phyloP scores from a whole-genome alignment of 495 filamentous ascomycete species.

The Neurospora discreta region DNA sequence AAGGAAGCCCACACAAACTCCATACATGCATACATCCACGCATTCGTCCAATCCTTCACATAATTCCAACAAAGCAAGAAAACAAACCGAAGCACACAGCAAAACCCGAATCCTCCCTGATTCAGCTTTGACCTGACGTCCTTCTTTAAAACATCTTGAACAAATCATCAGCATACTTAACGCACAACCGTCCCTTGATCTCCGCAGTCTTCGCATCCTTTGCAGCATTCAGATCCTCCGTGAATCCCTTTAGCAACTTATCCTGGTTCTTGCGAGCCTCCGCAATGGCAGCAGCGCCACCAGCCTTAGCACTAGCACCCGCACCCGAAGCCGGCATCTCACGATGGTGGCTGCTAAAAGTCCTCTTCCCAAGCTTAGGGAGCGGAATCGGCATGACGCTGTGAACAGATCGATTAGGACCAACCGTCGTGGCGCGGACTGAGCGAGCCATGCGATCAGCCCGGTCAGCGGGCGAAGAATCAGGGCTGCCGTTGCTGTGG shows the following conservation, averaged over 20 bases:
- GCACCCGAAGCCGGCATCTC: not conserved
- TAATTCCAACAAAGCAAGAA: not conserved
- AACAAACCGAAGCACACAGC: not conserved
- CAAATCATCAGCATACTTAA: slow-evolving; percentile 17
- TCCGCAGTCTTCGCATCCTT: slow-evolving; percentile 4
- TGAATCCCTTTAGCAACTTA: slow-evolving; percentile 7
- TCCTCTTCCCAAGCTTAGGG: not conserved
- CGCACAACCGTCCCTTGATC: slow-evolving; percentile 7
- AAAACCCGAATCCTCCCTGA: not conserved
- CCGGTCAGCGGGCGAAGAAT: not conserved
- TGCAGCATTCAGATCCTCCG: slow-evolving; percentile 10
- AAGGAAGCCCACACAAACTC: not conserved
- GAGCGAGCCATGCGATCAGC: not conserved
- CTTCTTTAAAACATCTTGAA: slow-evolving; percentile 8
- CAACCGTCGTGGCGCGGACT: not conserved
- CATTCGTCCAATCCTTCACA: not conserved
- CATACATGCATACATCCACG: not conserved
- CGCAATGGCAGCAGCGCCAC: not conserved
- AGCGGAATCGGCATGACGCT: not conserved
- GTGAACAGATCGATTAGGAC: accelerated
- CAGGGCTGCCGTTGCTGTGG: not conserved
- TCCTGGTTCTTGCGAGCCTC: slow-evolving; percentile 12
- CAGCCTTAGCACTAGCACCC: not conserved
- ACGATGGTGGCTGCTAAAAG: not conserved
- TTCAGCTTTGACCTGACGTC: no score